phyloP scores from a whole-genome alignment of 805 yeast species.

The Barnettozyma sucrosica region DNA sequence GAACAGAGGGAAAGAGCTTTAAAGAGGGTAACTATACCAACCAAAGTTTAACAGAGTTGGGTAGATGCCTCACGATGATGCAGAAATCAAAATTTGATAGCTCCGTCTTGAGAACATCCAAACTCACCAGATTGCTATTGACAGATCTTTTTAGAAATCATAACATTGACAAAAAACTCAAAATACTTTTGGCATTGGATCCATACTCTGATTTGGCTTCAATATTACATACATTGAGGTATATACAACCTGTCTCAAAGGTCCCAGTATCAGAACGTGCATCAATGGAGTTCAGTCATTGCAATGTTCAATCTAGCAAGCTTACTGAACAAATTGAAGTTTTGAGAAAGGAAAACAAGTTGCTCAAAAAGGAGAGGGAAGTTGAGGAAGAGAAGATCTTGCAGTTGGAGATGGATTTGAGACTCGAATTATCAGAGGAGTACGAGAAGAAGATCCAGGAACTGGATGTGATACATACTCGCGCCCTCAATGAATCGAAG shows the following conservation, averaged over 20 bases:
- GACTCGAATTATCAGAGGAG: slow-evolving; percentile 27
- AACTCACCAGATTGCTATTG: slow-evolving; percentile 43
- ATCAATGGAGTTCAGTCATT: slow-evolving; percentile 14
- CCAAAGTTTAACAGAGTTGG: slow-evolving; percentile 43
- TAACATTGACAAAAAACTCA: slow-evolving; percentile 18
- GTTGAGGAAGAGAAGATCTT: slow-evolving; percentile 15
- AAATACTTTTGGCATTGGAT: slow-evolving; percentile 23
- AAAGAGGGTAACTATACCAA: slow-evolving; percentile 46
- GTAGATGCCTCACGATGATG: slow-evolving; percentile 41
- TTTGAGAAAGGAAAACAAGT: slow-evolving; percentile 14
- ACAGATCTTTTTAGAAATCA: slow-evolving; percentile 31
- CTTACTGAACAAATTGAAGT: slow-evolving; percentile 17
- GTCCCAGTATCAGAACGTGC: slow-evolving; percentile 18
- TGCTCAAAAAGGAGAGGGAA: slow-evolving; percentile 23
- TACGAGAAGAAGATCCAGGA: slow-evolving; percentile 34
- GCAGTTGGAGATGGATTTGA: slow-evolving; percentile 25
- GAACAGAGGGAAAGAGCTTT: slow-evolving; percentile 39
- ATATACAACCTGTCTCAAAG: slow-evolving; percentile 25
- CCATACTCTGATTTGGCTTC: slow-evolving; percentile 21
- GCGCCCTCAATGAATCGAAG: slow-evolving; percentile 29
- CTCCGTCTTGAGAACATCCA: slow-evolving; percentile 41
- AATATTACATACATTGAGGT: slow-evolving; percentile 23
- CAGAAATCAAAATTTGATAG: slow-evolving; percentile 33
- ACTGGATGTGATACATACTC: slow-evolving; percentile 29
- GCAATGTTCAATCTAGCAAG: slow-evolving; percentile 6